These are phyloP conservation scores for Rhodotorula paludigena DNA, from an alignment of 768 basidiomycete genomes.

Conservation along the genomic window DNA sequence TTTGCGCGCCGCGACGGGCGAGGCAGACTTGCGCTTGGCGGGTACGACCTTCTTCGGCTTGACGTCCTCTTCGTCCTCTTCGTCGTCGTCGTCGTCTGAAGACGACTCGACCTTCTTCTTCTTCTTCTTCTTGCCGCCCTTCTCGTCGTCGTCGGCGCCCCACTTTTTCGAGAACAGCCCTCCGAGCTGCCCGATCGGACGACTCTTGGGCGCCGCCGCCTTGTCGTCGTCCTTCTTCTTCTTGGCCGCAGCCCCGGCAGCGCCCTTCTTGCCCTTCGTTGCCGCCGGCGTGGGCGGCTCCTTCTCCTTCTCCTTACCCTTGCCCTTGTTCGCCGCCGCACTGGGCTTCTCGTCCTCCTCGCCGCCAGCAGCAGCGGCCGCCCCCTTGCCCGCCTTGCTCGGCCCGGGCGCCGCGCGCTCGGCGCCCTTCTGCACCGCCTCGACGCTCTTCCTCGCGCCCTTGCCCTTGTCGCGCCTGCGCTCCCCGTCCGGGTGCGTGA, in stretches of 20 bases:
- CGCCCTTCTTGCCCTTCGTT: slow-evolving; percentile 7
- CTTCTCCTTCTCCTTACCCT: slow-evolving; percentile 10
- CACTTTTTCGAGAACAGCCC: slow-evolving; percentile 6
- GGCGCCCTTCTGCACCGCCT: not conserved
- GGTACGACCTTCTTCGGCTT: slow-evolving; percentile 28
- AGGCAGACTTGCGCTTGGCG: slow-evolving; percentile 28
- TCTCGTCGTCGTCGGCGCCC: not conserved
- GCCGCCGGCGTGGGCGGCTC: not conserved
- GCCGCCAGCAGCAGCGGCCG: not conserved
- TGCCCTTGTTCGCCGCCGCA: not conserved
- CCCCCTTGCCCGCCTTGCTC: not conserved
- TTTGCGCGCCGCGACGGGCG: slow-evolving; percentile 17
- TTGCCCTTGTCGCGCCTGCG: not conserved
- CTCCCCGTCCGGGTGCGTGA: slow-evolving; percentile 8
- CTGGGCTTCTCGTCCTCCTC: not conserved
- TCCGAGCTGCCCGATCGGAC: slow-evolving; percentile 21
- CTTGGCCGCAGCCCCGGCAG: not conserved
- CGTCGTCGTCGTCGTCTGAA: slow-evolving; percentile 6
- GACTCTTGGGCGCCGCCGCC: not conserved
- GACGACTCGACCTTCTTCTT: slow-evolving; percentile 6
- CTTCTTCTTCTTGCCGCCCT: not conserved
- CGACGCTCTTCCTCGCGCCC: not conserved
- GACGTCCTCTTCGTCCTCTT: slow-evolving; percentile 10
- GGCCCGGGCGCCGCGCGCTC: not conserved
- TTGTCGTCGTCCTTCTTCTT: not conserved